Base-by-base conservation (phyloP, 2,329 filamentous ascomycete species). In the Talaromyces sp. region DNA sequence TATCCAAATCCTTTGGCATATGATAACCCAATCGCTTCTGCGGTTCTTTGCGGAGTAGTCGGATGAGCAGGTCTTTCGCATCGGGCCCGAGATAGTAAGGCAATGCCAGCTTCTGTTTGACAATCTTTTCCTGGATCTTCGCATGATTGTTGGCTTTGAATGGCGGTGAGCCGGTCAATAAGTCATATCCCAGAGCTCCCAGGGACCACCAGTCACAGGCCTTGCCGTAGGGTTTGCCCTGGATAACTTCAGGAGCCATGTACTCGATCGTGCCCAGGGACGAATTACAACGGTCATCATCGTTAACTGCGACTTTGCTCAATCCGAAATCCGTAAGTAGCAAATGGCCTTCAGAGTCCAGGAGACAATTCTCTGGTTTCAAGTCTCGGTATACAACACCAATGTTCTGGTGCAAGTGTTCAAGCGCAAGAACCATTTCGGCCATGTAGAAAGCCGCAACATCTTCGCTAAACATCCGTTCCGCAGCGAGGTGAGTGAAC, bases 151-250 rank as follows among this genome's bases (percentile, higher is more conserved):
- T 87, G 43, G 90, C 94, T 25, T 85, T 85, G 77, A 97, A 99
- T 0, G 95, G 94, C 8, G 93, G 91, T 56, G 87, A 87, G 55
- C 95, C 94, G 9, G 93, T 97, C 72, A 99, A 86, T 36, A 99
- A 80, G 71, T 99, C 94, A 73, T 87, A 96, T 35, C 90, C 91
- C 46, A 99, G 82, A 2, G 93, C 92, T 36, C 95, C 94, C 48
- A 99, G 87, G 4, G 92, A 96, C 94, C 94, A 99, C 93, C 93
- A 99, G 76, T 99, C 94, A 17, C 97, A 95, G 1, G 91, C 87
- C 73, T 92, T 93, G 68, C 93, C 92, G 72, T 99, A 99, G 64
- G 89, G 87, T 63, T 89, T 86, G 61, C 91, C 92, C 62, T 87
- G 83, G 61, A 99, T 85, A 53, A 99, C 89, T 75, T 99, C 94